These are phyloP conservation scores for Schwanniomyces etchellsii DNA, from an alignment of 1,139 yeast species.

Conservation along the genomic window DNA sequence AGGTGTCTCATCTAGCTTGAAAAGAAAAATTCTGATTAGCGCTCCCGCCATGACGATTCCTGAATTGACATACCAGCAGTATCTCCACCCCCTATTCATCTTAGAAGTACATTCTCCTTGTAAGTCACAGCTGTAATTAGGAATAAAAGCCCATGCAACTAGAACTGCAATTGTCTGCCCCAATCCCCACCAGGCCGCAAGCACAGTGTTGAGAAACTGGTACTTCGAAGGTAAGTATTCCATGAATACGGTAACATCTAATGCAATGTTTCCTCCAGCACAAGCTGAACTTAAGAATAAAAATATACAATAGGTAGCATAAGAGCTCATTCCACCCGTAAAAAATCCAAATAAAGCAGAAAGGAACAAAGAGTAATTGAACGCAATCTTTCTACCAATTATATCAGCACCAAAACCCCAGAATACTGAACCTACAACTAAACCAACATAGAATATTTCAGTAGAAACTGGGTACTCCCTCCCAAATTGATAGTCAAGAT, in stretches of 20 bases:
- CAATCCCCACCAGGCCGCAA: conserved; percentile 60
- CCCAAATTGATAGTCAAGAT: conserved; percentile 38
- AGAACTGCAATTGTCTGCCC: conserved; percentile 54
- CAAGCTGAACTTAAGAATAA: conserved; percentile 41
- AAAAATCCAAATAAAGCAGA: conserved; percentile 48
- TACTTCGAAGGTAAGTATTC: conserved; percentile 51
- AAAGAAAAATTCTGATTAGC: conserved; percentile 18
- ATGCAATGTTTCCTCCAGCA: conserved; percentile 57
- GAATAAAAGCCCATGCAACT: conserved; percentile 54
- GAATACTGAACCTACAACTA: conserved; percentile 49
- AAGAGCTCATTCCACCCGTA: conserved; percentile 46
- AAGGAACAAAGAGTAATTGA: conserved; percentile 47
- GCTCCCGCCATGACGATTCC: conserved; percentile 25
- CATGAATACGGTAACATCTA: conserved; percentile 55
- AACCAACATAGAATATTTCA: conserved; percentile 33
- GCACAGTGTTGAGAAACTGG: conserved; percentile 49
- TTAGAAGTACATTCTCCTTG: conserved; percentile 38
- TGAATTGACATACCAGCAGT: conserved; percentile 45
- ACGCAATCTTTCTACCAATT: conserved; percentile 53
- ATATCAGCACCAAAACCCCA: conserved; percentile 60
- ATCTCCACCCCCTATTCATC: conserved; percentile 57
- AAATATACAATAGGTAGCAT: conserved; percentile 45
- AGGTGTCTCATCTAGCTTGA: conserved; percentile 28
- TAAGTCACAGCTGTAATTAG: conserved; percentile 41
- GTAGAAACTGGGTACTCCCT: conserved; percentile 26